Conservation (phyloP, 768 basidiomycete genomes). For the Hericium alpestre region DNA sequence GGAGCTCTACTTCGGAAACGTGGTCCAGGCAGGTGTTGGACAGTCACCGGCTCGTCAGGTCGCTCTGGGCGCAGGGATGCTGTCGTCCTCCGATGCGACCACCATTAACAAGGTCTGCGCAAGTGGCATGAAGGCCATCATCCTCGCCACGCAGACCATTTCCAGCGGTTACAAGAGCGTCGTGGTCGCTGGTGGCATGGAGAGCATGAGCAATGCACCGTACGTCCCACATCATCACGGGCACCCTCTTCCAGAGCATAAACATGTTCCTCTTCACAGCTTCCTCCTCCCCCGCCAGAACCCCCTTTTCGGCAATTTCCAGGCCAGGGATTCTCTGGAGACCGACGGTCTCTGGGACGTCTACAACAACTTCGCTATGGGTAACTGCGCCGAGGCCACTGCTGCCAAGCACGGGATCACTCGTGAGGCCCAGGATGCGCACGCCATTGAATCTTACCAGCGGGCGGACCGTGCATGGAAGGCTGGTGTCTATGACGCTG, state of each 20-base stretch:
- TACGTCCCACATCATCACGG: constrained; percentile 33
- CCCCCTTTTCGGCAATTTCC: constrained; percentile 82
- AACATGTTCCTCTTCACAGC: constrained; percentile 25
- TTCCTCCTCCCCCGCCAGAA: constrained; percentile 77
- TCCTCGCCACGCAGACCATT: constrained; percentile 86
- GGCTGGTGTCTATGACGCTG: constrained; percentile 70
- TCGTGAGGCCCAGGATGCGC: constrained; percentile 80
- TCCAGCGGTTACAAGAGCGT: constrained; percentile 75
- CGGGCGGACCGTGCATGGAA: constrained; percentile 90
- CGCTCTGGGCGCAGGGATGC: constrained; percentile 81
- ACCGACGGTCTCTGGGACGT: constrained; percentile 93
- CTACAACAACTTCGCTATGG: constrained; percentile 97
- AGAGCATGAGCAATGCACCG: constrained; percentile 99
- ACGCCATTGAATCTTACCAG: constrained; percentile 91
- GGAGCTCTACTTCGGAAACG: constrained; percentile 96
- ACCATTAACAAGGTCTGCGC: constrained; percentile 99
- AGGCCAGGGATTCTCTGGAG: constrained; percentile 79
- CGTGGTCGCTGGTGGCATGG: constrained; percentile 95
- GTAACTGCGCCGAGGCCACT: constrained; percentile 85
- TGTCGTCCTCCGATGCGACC: constrained; percentile 82
- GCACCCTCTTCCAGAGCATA: background rate
- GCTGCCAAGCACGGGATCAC: constrained; percentile 75
- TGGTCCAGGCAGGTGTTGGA: constrained; percentile 94
- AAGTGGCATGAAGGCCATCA: constrained; percentile 91
- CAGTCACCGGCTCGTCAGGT: constrained; percentile 98